Conservation (phyloP, 495 filamentous ascomycete genomes). For the Apiosordaria backusii region DNA sequence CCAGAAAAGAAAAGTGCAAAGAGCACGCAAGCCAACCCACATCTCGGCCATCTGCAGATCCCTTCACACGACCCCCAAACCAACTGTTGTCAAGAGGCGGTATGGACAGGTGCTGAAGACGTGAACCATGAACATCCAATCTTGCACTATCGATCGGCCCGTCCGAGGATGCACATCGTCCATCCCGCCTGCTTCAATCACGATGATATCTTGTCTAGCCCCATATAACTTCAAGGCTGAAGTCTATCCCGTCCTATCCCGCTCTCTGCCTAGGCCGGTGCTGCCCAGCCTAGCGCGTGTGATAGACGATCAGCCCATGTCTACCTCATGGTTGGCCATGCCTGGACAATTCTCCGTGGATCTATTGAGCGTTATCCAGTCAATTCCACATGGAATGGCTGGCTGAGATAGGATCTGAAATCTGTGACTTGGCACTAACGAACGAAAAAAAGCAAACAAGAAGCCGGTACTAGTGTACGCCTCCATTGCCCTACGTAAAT, state of each 20-base stretch:
- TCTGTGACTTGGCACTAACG: not conserved
- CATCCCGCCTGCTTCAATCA: not conserved
- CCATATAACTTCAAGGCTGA: not conserved
- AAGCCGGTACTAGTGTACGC: not conserved
- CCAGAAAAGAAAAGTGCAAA: not conserved
- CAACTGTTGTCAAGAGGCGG: not conserved
- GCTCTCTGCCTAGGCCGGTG: not conserved
- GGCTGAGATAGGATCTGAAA: not conserved
- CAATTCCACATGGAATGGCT: not conserved
- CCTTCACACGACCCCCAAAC: not conserved
- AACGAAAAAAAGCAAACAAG: not conserved
- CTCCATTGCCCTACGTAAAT: not conserved
- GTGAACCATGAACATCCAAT: not conserved
- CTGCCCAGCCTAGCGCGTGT: not conserved
- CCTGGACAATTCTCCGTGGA: not conserved
- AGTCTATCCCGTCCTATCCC: not conserved
- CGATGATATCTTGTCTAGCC: not conserved
- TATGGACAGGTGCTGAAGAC: not conserved
- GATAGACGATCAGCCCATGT: not conserved
- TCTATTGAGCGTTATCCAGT: not conserved
- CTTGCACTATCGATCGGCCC: not conserved
- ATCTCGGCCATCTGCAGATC: not conserved
- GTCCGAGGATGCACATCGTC: not conserved
- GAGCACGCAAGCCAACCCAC: not conserved
- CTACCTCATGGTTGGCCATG: not conserved